phyloP scores from a whole-genome alignment of 2,329 filamentous ascomycete species.

The Neurospora sp. region DNA sequence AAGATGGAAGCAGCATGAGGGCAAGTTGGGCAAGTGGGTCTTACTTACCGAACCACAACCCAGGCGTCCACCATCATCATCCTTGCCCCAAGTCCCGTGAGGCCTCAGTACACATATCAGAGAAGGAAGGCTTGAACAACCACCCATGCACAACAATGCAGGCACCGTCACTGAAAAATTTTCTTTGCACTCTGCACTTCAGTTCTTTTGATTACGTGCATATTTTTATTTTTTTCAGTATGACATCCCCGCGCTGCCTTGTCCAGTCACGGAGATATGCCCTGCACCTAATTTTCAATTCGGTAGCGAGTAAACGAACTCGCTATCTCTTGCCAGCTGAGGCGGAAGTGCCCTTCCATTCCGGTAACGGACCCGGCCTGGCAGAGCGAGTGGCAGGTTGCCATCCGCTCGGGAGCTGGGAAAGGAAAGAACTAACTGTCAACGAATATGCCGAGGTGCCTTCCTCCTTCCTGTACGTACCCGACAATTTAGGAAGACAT shows the following conservation, averaged over 20 bases:
- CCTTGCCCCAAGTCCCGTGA: not conserved
- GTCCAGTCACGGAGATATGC: not conserved
- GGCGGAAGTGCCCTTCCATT: not conserved
- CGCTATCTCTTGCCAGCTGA: not conserved
- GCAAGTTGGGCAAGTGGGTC: not conserved
- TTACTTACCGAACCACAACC: not conserved
- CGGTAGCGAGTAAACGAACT: not conserved
- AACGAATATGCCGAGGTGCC: too few relatives aligned
- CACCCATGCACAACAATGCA: not conserved
- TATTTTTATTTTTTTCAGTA: not conserved
- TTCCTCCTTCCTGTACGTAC: too few relatives aligned
- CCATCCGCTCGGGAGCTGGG: not conserved
- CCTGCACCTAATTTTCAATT: not conserved
- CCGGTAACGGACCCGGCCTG: not conserved
- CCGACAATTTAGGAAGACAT: too few relatives aligned
- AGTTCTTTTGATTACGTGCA: not conserved
- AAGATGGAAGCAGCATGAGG: not conserved
- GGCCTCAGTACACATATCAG: not conserved
- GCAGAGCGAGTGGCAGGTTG: not conserved
- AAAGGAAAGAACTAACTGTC: not conserved
- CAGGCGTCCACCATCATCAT: not conserved
- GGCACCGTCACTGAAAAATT: not conserved
- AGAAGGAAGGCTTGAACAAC: not conserved
- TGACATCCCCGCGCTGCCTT: not conserved
- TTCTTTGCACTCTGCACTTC: not conserved